Conservation (phyloP, 768 basidiomycete species). For the Hortiboletus campestris region DNA sequence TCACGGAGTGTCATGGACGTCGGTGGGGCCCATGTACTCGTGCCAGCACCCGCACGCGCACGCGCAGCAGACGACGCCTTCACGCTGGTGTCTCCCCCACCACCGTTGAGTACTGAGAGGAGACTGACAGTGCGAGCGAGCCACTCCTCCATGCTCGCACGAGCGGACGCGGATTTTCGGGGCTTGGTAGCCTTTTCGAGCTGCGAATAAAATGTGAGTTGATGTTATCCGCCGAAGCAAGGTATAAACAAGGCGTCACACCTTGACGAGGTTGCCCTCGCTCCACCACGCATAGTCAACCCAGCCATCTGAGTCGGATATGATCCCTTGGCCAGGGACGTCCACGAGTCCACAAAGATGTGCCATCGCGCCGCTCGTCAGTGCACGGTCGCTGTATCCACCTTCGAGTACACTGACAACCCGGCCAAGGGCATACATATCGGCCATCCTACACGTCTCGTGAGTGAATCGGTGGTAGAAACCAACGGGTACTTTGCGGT, state of each 20-base stretch:
- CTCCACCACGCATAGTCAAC: constrained; percentile 65
- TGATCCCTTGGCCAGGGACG: neutral
- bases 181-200: constrained; percentile 66
- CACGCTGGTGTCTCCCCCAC: neutral
- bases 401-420: constrained; percentile 92
- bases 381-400: constrained; percentile 88
- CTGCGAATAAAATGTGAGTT: constrained; percentile 32
- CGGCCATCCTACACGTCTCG: constrained; percentile 66
- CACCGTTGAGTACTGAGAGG: constrained; percentile 6
- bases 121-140: constrained; percentile 48
- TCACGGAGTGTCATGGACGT: constrained; percentile 52
- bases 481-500: constrained; percentile 80
- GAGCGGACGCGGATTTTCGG: constrained; percentile 43
- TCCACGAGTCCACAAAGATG: constrained; percentile 67
- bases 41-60: neutral
- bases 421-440: constrained; percentile 61
- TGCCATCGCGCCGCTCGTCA: constrained; percentile 81
- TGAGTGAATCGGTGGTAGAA: constrained; percentile 84
- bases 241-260: constrained; percentile 20
- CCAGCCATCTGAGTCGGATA: neutral
- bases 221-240: neutral
- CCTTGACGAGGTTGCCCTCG: constrained; percentile 56
- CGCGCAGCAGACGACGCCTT: constrained; percentile 4
- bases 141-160: constrained; percentile 47
- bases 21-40: constrained; percentile 24